Conservation (phyloP, 192 early-diverging fungal species). For the Backusella morwellensis region DNA sequence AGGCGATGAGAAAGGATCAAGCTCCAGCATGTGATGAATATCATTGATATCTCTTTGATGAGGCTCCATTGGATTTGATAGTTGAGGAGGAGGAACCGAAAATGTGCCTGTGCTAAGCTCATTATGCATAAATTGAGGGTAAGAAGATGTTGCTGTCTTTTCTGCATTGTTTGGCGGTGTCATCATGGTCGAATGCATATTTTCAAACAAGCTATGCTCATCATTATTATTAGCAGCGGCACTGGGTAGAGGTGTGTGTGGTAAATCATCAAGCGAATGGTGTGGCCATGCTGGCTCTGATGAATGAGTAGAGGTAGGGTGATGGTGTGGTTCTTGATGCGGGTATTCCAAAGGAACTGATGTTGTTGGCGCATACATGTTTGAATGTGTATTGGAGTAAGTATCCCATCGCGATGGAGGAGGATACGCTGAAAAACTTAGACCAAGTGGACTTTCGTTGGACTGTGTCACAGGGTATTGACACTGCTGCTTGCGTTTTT, state of each 20-base stretch:
- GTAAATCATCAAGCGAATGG: neutral
- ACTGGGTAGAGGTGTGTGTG: neutral
- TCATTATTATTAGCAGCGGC: neutral
- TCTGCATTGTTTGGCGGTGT: neutral
- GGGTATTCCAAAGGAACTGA: neutral
- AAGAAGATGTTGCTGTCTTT: neutral
- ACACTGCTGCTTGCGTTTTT: neutral
- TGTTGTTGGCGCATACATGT: neutral
- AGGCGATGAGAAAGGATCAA: slow-evolving; percentile 2
- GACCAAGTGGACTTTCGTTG: neutral
- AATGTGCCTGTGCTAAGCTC: neutral
- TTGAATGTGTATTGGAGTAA: neutral
- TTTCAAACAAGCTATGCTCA: neutral
- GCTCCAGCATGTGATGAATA: neutral
- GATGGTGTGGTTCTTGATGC: neutral
- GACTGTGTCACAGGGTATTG: slow-evolving; percentile 3
- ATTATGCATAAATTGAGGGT: neutral
- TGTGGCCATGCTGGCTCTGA: neutral
- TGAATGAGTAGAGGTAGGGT: neutral
- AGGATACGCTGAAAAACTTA: neutral
- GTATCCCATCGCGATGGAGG: neutral
- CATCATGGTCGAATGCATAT: slow-evolving; percentile 3
- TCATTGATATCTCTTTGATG: slow-evolving; percentile 8
- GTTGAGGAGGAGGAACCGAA: neutral
- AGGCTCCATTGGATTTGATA: neutral